These are phyloP conservation scores for Cardiosporidium cionae DNA, from an alignment of 169 alveolate species.

Conservation along the genomic window DNA sequence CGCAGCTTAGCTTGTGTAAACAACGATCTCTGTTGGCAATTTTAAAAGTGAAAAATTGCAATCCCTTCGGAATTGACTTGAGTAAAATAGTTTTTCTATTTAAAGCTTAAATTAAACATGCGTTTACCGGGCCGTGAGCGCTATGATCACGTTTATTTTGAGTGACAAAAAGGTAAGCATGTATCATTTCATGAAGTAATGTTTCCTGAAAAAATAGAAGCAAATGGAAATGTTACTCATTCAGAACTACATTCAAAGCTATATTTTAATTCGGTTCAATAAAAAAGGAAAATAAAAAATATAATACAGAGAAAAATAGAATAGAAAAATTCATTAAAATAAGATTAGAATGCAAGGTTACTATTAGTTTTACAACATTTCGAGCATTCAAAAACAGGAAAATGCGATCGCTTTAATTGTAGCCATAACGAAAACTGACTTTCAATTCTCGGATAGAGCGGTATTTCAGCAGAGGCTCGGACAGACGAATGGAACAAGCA, in stretches of 20 bases:
- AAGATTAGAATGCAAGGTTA: not conserved
- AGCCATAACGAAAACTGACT: conserved; percentile 25
- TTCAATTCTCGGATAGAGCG: conserved; percentile 74
- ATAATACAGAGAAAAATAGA: not conserved
- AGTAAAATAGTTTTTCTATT: too few species aligned
- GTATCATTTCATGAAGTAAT: conserved; percentile 91
- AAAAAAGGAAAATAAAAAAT: not conserved
- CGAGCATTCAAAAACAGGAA: too few species aligned
- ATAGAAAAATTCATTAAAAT: not conserved
- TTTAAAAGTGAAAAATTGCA: too few species aligned
- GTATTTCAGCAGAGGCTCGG: conserved; percentile 81
- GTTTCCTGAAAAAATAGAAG: conserved; percentile 64
- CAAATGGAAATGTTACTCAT: not conserved
- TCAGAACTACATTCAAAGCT: not conserved
- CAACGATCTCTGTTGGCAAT: too few species aligned
- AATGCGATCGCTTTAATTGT: too few species aligned
- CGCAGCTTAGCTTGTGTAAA: too few species aligned
- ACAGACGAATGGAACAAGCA: conserved; percentile 75
- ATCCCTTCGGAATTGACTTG: too few species aligned
- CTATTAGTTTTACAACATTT: not conserved
- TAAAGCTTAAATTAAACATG: too few species aligned
- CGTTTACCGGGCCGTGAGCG: conserved; percentile 85
- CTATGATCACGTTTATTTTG: conserved; percentile 49
- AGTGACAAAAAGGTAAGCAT: conserved; percentile 82
- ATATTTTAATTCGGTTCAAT: not conserved